A percentile compares a stretch with the other conserved stretches of the same genome.
These are phyloP conservation scores for Colletotrichum siamense DNA, from an alignment of 2,329 filamentous ascomycete genomes.

Conservation along the genomic window DNA sequence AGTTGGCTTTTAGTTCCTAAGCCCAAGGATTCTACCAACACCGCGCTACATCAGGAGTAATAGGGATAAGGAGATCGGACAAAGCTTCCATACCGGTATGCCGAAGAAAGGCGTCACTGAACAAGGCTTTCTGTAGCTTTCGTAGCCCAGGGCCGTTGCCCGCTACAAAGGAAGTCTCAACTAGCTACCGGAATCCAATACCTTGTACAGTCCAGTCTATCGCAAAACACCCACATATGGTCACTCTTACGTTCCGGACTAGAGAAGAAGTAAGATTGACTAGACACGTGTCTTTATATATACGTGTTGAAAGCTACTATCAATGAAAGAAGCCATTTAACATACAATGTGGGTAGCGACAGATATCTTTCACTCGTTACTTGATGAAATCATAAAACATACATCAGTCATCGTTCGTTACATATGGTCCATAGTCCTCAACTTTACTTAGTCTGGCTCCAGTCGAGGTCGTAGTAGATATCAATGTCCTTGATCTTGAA, in stretches of 20 bases:
- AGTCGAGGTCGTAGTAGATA: conserved; percentile 33
- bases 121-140: background rate
- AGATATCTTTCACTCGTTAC: background rate
- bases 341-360: background rate
- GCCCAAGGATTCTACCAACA: conserved; percentile 35
- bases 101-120: background rate
- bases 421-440: background rate
- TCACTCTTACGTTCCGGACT: background rate
- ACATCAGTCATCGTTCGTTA: background rate
- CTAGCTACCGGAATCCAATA: rapidly evolving
- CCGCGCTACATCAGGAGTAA: conserved; percentile 38
- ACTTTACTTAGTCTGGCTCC: background rate
- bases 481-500: background rate
- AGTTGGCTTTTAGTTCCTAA: conserved; percentile 51
- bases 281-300: background rate
- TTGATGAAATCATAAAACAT: background rate
- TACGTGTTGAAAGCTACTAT: background rate
- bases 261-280: rapidly evolving
- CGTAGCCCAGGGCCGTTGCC: rapidly evolving
- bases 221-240: rapidly evolving
- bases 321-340: background rate
- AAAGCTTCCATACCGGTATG: rapidly evolving
- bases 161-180: background rate
- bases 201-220: rapidly evolving
- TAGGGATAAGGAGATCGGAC: rapidly evolving